Conservation (phyloP, 139 green algal genomes). For the Eudorina sp. region DNA sequence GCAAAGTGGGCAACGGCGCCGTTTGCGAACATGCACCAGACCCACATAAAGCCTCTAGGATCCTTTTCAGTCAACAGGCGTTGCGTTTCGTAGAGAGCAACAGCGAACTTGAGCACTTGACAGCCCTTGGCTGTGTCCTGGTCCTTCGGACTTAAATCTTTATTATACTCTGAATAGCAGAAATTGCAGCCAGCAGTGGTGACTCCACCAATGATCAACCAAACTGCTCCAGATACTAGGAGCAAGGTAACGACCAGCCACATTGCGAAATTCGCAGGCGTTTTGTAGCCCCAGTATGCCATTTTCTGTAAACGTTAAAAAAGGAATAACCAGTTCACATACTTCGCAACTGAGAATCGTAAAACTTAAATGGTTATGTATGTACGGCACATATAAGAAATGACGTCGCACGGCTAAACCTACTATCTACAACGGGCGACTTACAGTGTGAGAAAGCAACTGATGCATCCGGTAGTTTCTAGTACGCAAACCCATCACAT, state of each 20-base stretch:
- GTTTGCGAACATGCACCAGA: background rate
- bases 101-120: background rate
- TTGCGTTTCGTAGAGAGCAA: background rate
- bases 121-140: background rate
- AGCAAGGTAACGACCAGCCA: background rate
- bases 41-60: background rate
- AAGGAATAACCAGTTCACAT: too few relatives aligned
- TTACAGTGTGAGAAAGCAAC: too few relatives aligned
- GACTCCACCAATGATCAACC: background rate
- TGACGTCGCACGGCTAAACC: background rate
- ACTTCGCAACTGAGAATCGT: too few relatives aligned
- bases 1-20: background rate
- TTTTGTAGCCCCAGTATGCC: conserved; percentile 14
- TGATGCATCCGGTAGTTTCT: too few relatives aligned
- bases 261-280: background rate
- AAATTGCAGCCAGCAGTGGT: background rate
- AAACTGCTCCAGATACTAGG: background rate
- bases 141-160: background rate
- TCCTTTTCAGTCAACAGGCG: background rate
- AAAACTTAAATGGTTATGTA: too few relatives aligned
- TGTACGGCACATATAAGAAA: background rate
- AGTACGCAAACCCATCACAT: too few relatives aligned
- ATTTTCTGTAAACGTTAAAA: background rate
- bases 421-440: too few relatives aligned
- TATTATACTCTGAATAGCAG: background rate